Evolutionary conservation across 768 basidiomycete genomes (phyloP).

Genomic region (Auricularia sp.): DNA sequence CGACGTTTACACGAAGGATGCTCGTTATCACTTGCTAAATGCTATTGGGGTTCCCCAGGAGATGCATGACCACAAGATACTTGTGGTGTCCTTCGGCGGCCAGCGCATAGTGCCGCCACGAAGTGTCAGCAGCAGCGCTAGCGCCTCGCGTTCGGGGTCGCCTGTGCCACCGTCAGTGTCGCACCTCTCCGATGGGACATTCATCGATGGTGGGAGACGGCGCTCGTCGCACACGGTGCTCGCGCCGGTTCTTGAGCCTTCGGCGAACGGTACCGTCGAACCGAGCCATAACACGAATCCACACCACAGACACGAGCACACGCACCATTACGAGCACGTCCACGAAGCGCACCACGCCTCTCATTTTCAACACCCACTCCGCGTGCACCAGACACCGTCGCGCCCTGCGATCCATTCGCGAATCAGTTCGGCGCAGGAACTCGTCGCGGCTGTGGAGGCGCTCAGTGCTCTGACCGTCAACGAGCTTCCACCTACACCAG

Average conservation of each 20-base stretch:
- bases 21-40: conserved; percentile 44
- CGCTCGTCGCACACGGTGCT: too few relatives aligned
- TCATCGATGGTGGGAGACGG: too few relatives aligned
- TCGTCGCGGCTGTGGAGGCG: not conserved
- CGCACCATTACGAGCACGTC: not conserved
- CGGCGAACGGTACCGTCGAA: too few relatives aligned
- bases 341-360: not conserved
- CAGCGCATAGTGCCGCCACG: conserved; percentile 56
- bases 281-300: too few relatives aligned
- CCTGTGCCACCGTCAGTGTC: not conserved
- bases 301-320: too few relatives aligned
- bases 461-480: not conserved
- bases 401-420: not conserved
- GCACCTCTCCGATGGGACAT: too few relatives aligned
- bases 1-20: conserved; percentile 41
- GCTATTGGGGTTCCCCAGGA: conserved; percentile 49
- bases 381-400: not conserved
- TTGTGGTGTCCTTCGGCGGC: conserved; percentile 75
- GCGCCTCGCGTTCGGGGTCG: not conserved
- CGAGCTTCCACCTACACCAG: conserved; percentile 28
- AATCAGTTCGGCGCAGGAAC: not conserved
- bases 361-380: not conserved
- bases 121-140: conserved; percentile 19
- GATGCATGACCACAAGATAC: conserved; percentile 47
- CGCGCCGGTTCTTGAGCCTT: too few relatives aligned